Conservation (phyloP, 768 basidiomycete species). For the Podaxis sp. region DNA sequence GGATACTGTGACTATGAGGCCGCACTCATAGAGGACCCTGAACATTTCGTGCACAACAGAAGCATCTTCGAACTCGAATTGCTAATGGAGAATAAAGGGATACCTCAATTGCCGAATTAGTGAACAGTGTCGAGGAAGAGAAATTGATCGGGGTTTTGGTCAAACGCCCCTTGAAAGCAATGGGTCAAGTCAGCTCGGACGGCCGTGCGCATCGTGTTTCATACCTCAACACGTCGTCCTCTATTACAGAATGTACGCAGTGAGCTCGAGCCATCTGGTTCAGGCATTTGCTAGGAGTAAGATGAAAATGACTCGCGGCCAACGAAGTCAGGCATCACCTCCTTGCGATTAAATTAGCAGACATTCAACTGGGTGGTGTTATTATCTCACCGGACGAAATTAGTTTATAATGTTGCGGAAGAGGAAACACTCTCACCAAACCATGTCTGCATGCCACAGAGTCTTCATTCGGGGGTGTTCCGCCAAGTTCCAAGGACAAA, state of each 20-base stretch:
- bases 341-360: background rate
- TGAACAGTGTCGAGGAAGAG: background rate
- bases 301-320: background rate
- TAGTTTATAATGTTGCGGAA: background rate
- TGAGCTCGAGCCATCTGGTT: background rate
- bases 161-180: background rate
- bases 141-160: slow-evolving; percentile 13
- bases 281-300: background rate
- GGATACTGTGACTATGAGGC: background rate
- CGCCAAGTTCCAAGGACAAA: slow-evolving; percentile 10
- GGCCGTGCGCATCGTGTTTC: background rate
- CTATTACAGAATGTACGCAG: background rate
- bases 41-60: background rate
- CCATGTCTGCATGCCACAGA: background rate
- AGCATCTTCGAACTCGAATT: background rate
- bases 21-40: background rate
- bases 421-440: slow-evolving; percentile 6
- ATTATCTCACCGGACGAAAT: background rate
- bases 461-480: slow-evolving; percentile 4
- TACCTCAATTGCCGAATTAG: background rate
- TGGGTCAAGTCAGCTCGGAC: background rate
- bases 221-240: background rate
- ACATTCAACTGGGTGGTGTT: background rate
- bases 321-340: background rate
- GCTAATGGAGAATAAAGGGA: background rate